Percentiles rank a stretch among this genome's conserved stretches.
phyloP scores from a whole-genome alignment of 208 protist species.

The Wallacemonas sp. region DNA sequence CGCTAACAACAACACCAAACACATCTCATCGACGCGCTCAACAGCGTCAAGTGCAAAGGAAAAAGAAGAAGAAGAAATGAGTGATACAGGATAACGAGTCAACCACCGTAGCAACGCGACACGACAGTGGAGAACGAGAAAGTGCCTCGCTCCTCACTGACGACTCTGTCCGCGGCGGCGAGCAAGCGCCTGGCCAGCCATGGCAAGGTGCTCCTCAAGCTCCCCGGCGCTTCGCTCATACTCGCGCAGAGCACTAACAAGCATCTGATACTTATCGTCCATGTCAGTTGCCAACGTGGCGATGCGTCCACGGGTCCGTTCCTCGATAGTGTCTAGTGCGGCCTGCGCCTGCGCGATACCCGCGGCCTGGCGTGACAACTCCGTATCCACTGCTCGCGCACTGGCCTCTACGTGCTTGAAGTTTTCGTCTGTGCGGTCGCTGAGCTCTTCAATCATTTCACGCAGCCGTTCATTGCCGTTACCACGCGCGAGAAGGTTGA shows the following conservation, averaged over 20 bases:
- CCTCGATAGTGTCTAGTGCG: constrained; percentile 41
- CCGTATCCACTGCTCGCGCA: constrained; percentile 66
- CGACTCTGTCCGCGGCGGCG: constrained; percentile 14
- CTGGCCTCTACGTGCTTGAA: constrained; percentile 80
- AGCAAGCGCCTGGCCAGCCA: constrained; percentile 70
- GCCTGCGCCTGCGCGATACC: constrained; percentile 34
- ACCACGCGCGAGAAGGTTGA: constrained; percentile 37
- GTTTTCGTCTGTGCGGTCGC: constrained; percentile 82
- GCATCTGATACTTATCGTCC: constrained; percentile 58
- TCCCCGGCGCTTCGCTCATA: constrained; percentile 63
- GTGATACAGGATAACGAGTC: no score
- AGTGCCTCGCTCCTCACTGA: background rate
- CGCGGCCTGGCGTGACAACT: constrained; percentile 46
- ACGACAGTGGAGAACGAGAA: background rate
- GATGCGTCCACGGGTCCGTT: constrained; percentile 33
- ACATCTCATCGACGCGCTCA: no score
- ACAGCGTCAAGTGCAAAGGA: background rate
- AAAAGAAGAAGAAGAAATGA: background rate
- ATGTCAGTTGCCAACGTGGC: constrained; percentile 46
- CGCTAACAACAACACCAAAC: constrained; percentile 8
- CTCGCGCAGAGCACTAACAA: constrained; percentile 58
- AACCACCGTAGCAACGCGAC: no score
- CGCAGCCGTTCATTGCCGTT: constrained; percentile 46
- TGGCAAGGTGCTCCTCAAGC: constrained; percentile 76
- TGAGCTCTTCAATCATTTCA: constrained; percentile 71